phyloP scores from a whole-genome alignment of 139 green algal species.

The Auxenochlorella pyrenoidosa region DNA sequence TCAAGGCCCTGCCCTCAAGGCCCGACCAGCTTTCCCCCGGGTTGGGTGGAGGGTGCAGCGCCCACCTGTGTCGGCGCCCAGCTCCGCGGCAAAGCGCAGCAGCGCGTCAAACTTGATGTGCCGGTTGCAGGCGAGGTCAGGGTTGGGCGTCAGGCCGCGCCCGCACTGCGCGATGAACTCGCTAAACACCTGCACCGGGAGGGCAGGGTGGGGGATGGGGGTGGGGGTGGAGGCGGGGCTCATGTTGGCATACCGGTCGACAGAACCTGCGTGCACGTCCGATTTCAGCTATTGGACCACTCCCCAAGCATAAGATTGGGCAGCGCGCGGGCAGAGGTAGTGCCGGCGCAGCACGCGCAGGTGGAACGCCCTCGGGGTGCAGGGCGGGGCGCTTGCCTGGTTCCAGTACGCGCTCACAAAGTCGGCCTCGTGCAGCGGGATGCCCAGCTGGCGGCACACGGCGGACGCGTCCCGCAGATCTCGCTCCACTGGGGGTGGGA shows the following conservation, averaged over 20 bases:
- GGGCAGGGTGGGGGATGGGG: not conserved
- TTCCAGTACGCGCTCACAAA: constrained; percentile 82
- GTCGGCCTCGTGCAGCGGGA: constrained; percentile 78
- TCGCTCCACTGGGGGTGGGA: constrained; percentile 35
- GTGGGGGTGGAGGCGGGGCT: no score
- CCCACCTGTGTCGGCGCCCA: constrained; percentile 54
- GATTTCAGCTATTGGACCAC: no score
- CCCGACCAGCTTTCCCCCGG: no score
- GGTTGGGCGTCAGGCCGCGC: constrained; percentile 82
- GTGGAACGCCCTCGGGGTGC: no score
- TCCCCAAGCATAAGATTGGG: no score
- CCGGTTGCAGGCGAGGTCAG: constrained; percentile 88
- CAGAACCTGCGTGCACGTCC: no score
- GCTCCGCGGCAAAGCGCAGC: constrained; percentile 46
- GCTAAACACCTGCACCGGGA: constrained; percentile 67
- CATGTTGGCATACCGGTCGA: no score
- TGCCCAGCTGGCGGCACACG: constrained; percentile 62
- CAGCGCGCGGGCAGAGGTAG: no score
- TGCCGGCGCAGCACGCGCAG: not conserved
- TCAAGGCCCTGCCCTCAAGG: no score
- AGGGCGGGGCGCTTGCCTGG: no score
- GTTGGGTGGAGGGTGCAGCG: no score
- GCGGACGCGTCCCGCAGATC: constrained; percentile 43
- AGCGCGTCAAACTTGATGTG: constrained; percentile 88
- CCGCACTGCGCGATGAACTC: constrained; percentile 64